Evolutionary conservation across 805 yeast species (phyloP).

Genomic region (Blastobotrys chiropterorum): DNA sequence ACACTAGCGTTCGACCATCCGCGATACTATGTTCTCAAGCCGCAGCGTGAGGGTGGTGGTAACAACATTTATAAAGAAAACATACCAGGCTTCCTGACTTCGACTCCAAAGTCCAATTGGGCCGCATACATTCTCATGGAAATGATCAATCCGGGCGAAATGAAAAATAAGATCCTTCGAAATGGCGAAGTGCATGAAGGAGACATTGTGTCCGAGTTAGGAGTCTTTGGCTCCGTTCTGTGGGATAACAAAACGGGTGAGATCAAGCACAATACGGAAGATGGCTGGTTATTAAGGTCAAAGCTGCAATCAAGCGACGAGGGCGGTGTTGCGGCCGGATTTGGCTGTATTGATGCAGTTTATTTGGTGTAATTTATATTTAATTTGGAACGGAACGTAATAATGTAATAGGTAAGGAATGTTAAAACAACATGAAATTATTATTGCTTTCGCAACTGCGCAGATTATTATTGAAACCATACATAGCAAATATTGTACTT

Average conservation of each 20-base stretch:
- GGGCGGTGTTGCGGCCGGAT: constrained; percentile 99
- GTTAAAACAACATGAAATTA: no score
- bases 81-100: constrained; percentile 65
- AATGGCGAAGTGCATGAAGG: constrained; percentile 58
- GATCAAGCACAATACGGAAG: constrained; percentile 54
- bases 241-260: constrained; percentile 61
- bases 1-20: constrained; percentile 63
- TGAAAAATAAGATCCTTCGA: constrained; percentile 64
- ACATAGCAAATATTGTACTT: not conserved
- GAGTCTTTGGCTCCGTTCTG: constrained; percentile 77
- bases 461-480: no score
- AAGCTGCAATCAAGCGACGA: constrained; percentile 84
- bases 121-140: constrained; percentile 92
- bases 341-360: constrained; percentile 90
- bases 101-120: constrained; percentile 68
- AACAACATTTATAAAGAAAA: constrained; percentile 84
- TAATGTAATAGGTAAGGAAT: no score
- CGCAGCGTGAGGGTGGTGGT: constrained; percentile 99
- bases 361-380: constrained; percentile 36
- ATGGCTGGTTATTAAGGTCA: constrained; percentile 85
- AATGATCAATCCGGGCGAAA: constrained; percentile 70
- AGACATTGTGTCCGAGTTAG: constrained; percentile 82
- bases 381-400: no score
- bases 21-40: constrained; percentile 76
- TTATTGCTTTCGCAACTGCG: no score